A percentile compares a stretch with the other conserved stretches of the same genome.
These are phyloP conservation scores for Solanum medicagineum DNA, from an alignment of 257 asterid species.

Conservation along the genomic window DNA sequence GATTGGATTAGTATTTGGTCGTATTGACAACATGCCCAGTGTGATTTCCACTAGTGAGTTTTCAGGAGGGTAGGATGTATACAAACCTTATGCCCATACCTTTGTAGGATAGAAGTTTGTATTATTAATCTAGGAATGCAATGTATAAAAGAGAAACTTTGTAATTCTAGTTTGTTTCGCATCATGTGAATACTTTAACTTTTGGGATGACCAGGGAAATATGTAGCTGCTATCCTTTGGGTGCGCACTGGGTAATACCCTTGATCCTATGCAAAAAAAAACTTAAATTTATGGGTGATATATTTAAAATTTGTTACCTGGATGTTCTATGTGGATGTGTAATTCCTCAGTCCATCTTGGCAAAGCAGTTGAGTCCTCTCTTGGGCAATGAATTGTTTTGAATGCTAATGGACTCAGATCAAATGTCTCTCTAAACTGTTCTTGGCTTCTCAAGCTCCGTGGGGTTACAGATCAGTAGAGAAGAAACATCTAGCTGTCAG, in stretches of 20 bases:
- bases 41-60: neutral
- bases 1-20: neutral
- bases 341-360: slow-evolving; percentile 41
- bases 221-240: too few species aligned
- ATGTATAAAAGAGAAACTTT: neutral
- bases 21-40: neutral
- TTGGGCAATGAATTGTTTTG: slow-evolving; percentile 30
- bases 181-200: too few species aligned
- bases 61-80: neutral
- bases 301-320: neutral
- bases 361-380: slow-evolving; percentile 13
- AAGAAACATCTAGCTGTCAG: slow-evolving; percentile 8
- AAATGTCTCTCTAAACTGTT: slow-evolving; percentile 33
- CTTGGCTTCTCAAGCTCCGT: slow-evolving; percentile 11
- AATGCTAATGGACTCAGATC: slow-evolving; percentile 43
- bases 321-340: neutral
- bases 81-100: neutral
- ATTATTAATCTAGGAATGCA: neutral
- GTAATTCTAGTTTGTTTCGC: neutral
- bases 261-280: too few species aligned
- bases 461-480: slow-evolving; percentile 46
- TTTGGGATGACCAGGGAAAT: too few species aligned
- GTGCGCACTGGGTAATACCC: too few species aligned
- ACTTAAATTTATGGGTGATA: neutral
- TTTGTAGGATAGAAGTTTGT: neutral